Evolutionary conservation across 192 early-diverging fungal species (phyloP), one percentile per base, ranked within the genome.

Genomic region (Linnemannia schmuckeri): DNA sequence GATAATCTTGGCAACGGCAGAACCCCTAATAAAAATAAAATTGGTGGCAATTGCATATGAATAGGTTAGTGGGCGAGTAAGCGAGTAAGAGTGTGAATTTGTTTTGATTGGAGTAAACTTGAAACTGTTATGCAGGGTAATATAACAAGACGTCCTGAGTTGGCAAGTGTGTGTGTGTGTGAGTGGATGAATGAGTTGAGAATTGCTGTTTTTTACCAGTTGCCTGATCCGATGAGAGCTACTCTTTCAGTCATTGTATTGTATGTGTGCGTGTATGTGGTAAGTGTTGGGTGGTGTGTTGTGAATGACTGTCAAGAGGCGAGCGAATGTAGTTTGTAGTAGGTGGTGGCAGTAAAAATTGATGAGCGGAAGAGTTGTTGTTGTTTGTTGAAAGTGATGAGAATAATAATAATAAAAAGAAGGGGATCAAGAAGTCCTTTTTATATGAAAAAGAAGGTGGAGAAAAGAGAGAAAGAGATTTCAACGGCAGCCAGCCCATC

Each of bases 141-240:
- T 20, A 37, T 46, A 46, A 15, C 44, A 46, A 46, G 12, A 46
- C 44, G 44, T 10, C 42, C 42, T 44, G 42, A 10, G 9, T 46
- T 46, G 44, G 12, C 44, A 46, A 3, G 17, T 27, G 27, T 27
- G 46, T 85, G n/a, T 8, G 38, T 13, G 12, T n/a, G 38, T 5
- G 20, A 15, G 18, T 24, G 38, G 4, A 15, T 40, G 30, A 69
- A 47, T 61, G 12, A 70, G 42, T 20, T 71, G 3, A 20, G 49
- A 4, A 52, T 44, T 70, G 66, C 49, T 38, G 18, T 54, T 49
- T 37, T 37, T 87, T 94, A 96, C 97, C 97, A 99, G 92, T 99
- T 99, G 80, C 98, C 98, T 9, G 96, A 97, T 66, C 98, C 98
- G 75, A 99, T 96, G 72, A 99, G 91, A 81, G 93, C 94, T 57